Evolutionary conservation across 495 filamentous ascomycete genomes (phyloP), one percentile per base, ranked within the genome.

Genomic region (Neurospora sublineolata): DNA sequence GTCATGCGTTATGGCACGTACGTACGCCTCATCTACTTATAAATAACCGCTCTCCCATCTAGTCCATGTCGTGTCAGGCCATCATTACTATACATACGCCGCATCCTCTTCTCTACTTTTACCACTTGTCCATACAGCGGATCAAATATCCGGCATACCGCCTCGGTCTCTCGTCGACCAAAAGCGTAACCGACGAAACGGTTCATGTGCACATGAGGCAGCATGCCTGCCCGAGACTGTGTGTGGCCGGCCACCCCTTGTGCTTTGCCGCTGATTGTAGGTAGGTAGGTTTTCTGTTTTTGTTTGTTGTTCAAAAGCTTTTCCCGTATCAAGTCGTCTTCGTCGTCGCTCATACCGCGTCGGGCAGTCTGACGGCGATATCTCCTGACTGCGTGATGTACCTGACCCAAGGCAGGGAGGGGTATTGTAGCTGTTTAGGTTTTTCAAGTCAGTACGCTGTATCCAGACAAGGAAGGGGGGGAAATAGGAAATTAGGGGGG

Each of bases 341-440:
- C 41, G n/a, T 11, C 14, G 11, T 10, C 37, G 69, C 58, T 89
- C 83, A 92, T 84, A 91, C 87, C 72, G 91, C 92, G 80, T 97
- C 94, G 37, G 94, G 94, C 78, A 97, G 86, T 71, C 94, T 87
- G 72, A 97, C 94, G 14, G 94, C 93, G 79, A 97, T 97, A 75
- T 97, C 94, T 70, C 94, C 94, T 9, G 92, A 95, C 80, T 97
- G 94, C 67, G 94, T 97, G 77, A 99, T 99, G 81, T 99, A 99
- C 75, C 95, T 87, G 18, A 99, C 95, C 95, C 95, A 99, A 23
- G 95, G 95, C 58, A 99, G 85, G n/a, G 93, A 97, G 12, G 94
- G 94, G 79, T 99, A 97, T 92, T 98, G 94, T 68, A 97, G 83
- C 92, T 95, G 79, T 30, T 72, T 36, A 36, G 33, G 33, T 36